Percentiles rank a stretch among this genome's conserved stretches.
Conservation (phyloP, 441 rosid species). For the Flueggea neowawraea region DNA sequence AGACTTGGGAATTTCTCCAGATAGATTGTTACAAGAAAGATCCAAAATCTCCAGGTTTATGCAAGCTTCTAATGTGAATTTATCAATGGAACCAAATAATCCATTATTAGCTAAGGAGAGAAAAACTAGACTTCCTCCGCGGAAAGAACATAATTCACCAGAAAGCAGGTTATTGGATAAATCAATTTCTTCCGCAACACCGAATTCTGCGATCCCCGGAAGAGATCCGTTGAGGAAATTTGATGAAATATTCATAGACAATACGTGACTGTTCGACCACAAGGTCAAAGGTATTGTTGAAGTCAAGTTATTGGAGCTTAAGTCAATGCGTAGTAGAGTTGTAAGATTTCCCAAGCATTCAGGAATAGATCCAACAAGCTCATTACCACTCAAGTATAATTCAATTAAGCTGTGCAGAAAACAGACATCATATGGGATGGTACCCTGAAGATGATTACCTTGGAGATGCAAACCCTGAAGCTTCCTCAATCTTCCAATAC, state of each 20-base stretch:
- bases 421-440: constrained; percentile 4
- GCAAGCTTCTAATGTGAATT: too few relatives aligned
- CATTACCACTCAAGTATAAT: constrained; percentile 10
- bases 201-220: not conserved
- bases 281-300: constrained; percentile 5
- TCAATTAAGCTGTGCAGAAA: constrained; percentile 5
- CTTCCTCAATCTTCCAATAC: constrained; percentile 1
- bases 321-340: not conserved
- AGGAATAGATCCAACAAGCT: constrained; percentile 13
- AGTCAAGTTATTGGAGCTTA: constrained; percentile 11
- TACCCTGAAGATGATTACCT: constrained; percentile 5
- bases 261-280: not conserved
- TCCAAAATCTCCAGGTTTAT: constrained; percentile 12
- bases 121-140: not conserved
- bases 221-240: constrained; percentile 8
- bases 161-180: constrained; percentile 12
- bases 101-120: constrained; percentile 10
- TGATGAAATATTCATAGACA: constrained; percentile 3
- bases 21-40: constrained; percentile 14
- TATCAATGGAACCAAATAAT: constrained; percentile 7
- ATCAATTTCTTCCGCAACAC: not conserved
- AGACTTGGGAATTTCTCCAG: constrained; percentile 12
- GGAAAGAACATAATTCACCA: constrained; percentile 4
- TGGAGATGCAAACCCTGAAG: constrained; percentile 8
- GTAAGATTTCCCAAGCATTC: constrained; percentile 10